phyloP scores from a whole-genome alignment of 2,329 filamentous ascomycete genomes.

The Byssochlamys sp. region DNA sequence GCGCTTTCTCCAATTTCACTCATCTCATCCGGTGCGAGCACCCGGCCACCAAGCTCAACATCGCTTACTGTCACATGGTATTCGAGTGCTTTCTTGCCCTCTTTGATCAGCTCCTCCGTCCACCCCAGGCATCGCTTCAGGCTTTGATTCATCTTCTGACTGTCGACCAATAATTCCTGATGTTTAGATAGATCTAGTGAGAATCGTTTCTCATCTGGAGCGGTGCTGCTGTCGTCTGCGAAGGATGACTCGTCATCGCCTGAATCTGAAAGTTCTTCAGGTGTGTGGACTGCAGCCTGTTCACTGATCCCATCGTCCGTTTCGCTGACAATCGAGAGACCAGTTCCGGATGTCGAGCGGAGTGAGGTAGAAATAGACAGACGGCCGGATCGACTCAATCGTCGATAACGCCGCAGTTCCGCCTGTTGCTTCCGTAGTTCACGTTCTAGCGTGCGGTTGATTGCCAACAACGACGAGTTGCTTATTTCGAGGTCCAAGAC shows the following conservation, averaged over 20 bases:
- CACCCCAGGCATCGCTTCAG: conserved; percentile 79
- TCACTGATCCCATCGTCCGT: conserved; percentile 27
- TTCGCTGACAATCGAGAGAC: conserved; percentile 39
- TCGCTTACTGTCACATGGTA: conserved; percentile 73
- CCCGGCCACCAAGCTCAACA: conserved; percentile 68
- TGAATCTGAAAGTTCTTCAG: conserved; percentile 29
- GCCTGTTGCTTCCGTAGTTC: conserved; percentile 84
- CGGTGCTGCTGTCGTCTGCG: conserved; percentile 28
- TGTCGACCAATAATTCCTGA: conserved; percentile 76
- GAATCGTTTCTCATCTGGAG: conserved; percentile 72
- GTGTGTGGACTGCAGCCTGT: conserved; percentile 18
- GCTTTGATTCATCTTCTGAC: conserved; percentile 90
- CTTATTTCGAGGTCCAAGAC: conserved; percentile 93
- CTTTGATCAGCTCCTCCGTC: conserved; percentile 82
- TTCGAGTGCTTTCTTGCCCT: conserved; percentile 76
- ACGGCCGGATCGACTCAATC: conserved; percentile 72
- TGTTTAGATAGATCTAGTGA: conserved; percentile 79
- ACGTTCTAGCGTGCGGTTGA: conserved; percentile 84
- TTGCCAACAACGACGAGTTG: conserved; percentile 86
- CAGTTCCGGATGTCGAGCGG: conserved; percentile 37
- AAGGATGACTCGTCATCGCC: conserved; percentile 29
- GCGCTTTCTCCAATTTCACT: conserved; percentile 24
- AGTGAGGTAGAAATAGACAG: conserved; percentile 51
- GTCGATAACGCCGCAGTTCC: conserved; percentile 73
- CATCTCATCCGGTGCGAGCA: conserved; percentile 60